Conservation (phyloP, 805 yeast genomes). For the Spathaspora girioi region DNA sequence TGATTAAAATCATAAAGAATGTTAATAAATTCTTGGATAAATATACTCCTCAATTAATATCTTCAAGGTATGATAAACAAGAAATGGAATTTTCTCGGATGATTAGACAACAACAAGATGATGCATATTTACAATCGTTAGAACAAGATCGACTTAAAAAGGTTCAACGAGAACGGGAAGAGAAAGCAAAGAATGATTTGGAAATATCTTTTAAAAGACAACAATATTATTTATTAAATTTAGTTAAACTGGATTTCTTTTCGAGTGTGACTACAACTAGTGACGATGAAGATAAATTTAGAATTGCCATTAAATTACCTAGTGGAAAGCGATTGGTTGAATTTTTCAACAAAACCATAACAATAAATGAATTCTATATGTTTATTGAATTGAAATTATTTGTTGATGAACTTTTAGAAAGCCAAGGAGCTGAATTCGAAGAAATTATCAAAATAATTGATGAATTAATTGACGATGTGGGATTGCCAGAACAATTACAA, state of each 20-base stretch:
- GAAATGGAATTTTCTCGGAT: slow-evolving; percentile 38
- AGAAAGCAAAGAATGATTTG: slow-evolving; percentile 11
- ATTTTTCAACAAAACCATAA: slow-evolving; percentile 35
- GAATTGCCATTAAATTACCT: slow-evolving; percentile 54
- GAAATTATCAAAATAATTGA: slow-evolving; percentile 5
- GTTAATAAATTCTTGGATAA: slow-evolving; percentile 21
- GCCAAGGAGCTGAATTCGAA: slow-evolving; percentile 1
- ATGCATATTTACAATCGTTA: slow-evolving; percentile 37
- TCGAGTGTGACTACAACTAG: neutral
- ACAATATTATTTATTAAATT: slow-evolving; percentile 6
- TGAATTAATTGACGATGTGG: slow-evolving; percentile 6
- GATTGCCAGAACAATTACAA: slow-evolving; percentile 13
- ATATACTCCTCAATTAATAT: slow-evolving; percentile 37
- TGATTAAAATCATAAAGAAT: slow-evolving; percentile 22
- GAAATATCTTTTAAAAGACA: slow-evolving; percentile 7
- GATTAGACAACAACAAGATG: slow-evolving; percentile 40
- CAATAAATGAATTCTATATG: slow-evolving; percentile 46
- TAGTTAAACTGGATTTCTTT: slow-evolving; percentile 2
- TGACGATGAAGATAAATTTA: slow-evolving; percentile 2
- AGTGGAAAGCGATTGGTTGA: slow-evolving; percentile 48
- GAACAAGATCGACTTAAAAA: slow-evolving; percentile 54
- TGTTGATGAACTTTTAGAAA: slow-evolving; percentile 8
- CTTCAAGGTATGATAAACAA: slow-evolving; percentile 34
- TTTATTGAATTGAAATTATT: slow-evolving; percentile 43
- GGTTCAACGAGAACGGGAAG: slow-evolving; percentile 32